A percentile compares a stretch with the other conserved stretches of the same genome.
These are phyloP conservation scores for Macrophomina pseudophaseolina DNA, from an alignment of 2,329 filamentous ascomycete genomes.

Conservation along the genomic window DNA sequence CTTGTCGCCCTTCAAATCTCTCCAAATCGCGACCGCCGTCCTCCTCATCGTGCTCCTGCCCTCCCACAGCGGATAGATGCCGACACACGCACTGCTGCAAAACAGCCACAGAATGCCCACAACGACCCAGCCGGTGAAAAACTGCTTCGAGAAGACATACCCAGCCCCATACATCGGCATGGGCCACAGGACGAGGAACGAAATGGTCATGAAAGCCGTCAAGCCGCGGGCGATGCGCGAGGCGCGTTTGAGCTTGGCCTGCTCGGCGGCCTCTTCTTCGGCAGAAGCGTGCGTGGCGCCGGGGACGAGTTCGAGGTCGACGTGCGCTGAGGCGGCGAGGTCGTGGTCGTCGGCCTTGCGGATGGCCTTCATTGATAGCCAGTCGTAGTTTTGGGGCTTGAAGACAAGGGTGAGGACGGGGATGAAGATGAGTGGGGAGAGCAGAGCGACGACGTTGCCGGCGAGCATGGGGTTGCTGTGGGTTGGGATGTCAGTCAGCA, in stretches of 20 bases:
- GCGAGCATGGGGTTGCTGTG: conserved; percentile 72
- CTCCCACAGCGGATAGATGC: conserved; percentile 81
- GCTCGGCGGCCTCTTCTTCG: conserved; percentile 38
- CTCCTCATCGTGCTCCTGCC: conserved; percentile 69
- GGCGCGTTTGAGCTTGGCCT: conserved; percentile 49
- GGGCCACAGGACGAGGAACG: conserved; percentile 82
- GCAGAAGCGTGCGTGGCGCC: conserved; percentile 41
- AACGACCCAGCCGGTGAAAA: conserved; percentile 82
- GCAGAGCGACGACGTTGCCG: conserved; percentile 81
- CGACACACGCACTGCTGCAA: conserved; percentile 72
- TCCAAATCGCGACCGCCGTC: conserved; percentile 65
- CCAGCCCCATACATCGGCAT: conserved; percentile 86
- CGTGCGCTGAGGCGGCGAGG: conserved; percentile 59
- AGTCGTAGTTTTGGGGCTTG: conserved; percentile 80
- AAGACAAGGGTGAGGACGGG: conserved; percentile 75
- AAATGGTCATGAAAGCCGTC: conserved; percentile 69
- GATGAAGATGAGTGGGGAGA: conserved; percentile 76
- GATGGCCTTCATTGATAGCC: conserved; percentile 80
- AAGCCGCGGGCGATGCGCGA: conserved; percentile 60
- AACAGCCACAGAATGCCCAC: conserved; percentile 76
- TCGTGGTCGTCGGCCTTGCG: conserved; percentile 79
- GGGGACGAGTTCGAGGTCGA: conserved; percentile 65
- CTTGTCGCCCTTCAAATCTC: conserved; percentile 56
- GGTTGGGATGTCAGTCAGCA: neutral
- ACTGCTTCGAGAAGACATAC: conserved; percentile 81